Evolutionary conservation across 2,329 filamentous ascomycete genomes (phyloP).

Genomic region (Neurospora sp.): DNA sequence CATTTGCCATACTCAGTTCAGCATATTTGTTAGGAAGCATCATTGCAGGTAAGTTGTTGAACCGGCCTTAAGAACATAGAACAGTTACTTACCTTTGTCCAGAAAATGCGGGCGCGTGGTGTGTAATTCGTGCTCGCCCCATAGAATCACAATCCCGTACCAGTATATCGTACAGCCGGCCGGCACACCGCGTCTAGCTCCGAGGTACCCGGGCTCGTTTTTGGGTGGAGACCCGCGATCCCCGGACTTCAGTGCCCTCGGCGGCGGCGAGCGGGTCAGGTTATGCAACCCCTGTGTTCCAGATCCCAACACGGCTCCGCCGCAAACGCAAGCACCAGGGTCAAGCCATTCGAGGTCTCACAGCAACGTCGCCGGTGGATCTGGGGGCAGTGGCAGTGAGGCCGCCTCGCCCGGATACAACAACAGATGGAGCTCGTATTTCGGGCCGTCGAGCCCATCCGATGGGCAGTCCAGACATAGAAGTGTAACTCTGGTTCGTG

Average conservation of each 20-base stretch:
- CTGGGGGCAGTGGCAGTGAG: not conserved
- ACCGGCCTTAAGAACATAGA: no score
- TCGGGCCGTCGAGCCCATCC: slow-evolving; percentile 22
- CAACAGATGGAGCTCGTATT: slow-evolving; percentile 27
- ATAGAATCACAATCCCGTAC: slow-evolving; percentile 87
- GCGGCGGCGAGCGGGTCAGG: slow-evolving; percentile 48
- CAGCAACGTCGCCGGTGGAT: slow-evolving; percentile 18
- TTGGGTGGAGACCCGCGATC: slow-evolving; percentile 31
- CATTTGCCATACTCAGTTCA: slow-evolving; percentile 73
- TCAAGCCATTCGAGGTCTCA: slow-evolving; percentile 34
- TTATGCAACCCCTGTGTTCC: slow-evolving; percentile 55
- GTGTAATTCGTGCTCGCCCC: slow-evolving; percentile 81
- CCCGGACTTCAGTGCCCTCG: slow-evolving; percentile 34
- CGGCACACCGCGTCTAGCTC: slow-evolving; percentile 24
- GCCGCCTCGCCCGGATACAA: slow-evolving; percentile 1
- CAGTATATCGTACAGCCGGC: slow-evolving; percentile 85
- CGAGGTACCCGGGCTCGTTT: slow-evolving; percentile 30
- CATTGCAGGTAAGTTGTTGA: slow-evolving; percentile 60
- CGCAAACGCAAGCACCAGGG: slow-evolving; percentile 29
- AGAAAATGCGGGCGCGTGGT: slow-evolving; percentile 88
- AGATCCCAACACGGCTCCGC: slow-evolving; percentile 50
- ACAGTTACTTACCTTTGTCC: not conserved
- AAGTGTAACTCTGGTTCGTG: slow-evolving; percentile 42
- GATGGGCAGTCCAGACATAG: slow-evolving; percentile 31
- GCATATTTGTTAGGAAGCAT: slow-evolving; percentile 80